These are phyloP conservation scores for Peronosclerospora sorghi DNA, from an alignment of 352 stramenopile species.

Conservation along the genomic window DNA sequence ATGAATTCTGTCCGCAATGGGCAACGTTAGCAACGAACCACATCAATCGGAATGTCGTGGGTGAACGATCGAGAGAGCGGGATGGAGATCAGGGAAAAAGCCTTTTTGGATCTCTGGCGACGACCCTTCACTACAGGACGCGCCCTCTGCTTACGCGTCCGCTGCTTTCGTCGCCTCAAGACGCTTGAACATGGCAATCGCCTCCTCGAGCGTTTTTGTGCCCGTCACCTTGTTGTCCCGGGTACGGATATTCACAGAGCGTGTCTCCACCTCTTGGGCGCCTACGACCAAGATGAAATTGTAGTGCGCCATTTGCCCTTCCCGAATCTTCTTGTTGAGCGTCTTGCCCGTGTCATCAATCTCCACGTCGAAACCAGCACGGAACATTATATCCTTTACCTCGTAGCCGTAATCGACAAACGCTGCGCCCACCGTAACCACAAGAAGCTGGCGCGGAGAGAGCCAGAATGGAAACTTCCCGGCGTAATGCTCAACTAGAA, in stretches of 20 bases:
- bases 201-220: constrained; percentile 90
- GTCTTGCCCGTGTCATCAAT: constrained; percentile 92
- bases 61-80: too few relatives aligned
- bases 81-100: too few relatives aligned
- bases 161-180: constrained; percentile 57
- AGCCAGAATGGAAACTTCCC: constrained; percentile 99
- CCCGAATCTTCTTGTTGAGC: constrained; percentile 97
- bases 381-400: constrained; percentile 86
- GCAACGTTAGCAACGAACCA: too few relatives aligned
- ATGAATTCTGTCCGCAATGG: too few relatives aligned
- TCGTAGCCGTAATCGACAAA: constrained; percentile 92
- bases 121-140: too few relatives aligned
- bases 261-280: constrained; percentile 82
- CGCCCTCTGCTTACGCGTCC: constrained; percentile 50
- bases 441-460: constrained; percentile 89
- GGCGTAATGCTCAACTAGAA: constrained; percentile 96
- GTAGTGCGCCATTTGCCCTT: constrained; percentile 95
- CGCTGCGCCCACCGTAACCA: constrained; percentile 91
- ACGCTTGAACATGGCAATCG: constrained; percentile 88
- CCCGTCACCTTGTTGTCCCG: constrained; percentile 90
- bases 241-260: constrained; percentile 90
- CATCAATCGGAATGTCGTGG: too few relatives aligned
- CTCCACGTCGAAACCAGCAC: constrained; percentile 93
- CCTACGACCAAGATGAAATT: constrained; percentile 98
- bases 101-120: too few relatives aligned